Conservation (phyloP, 208 protist species). For the Acanthamoeba lenticulata region DNA sequence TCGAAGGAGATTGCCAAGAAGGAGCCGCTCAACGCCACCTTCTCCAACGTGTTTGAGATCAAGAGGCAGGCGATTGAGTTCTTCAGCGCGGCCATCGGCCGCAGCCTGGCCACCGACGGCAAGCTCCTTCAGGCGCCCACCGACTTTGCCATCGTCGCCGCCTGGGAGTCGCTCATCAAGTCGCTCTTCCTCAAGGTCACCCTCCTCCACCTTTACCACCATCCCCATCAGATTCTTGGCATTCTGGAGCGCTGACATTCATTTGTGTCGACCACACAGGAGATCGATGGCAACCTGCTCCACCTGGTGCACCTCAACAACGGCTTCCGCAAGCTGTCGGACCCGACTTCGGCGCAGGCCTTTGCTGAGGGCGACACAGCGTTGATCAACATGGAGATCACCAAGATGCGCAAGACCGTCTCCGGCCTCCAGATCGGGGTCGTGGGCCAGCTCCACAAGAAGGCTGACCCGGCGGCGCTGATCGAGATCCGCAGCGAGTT, state of each 20-base stretch:
- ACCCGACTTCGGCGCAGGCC: neutral
- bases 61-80: constrained; percentile 73
- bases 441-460: constrained; percentile 35
- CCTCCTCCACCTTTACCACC: neutral
- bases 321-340: constrained; percentile 68
- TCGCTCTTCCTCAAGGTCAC: constrained; percentile 77
- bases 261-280: neutral
- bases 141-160: constrained; percentile 86
- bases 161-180: constrained; percentile 83
- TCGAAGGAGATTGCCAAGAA: constrained; percentile 11
- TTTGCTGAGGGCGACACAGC: constrained; percentile 69
- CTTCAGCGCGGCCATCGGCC: constrained; percentile 81
- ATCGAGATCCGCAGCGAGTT: constrained; percentile 81
- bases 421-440: constrained; percentile 59
- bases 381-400: constrained; percentile 68
- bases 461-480: neutral
- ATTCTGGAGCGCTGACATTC: too few relatives aligned
- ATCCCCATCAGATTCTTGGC: neutral
- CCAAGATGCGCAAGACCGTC: constrained; percentile 51
- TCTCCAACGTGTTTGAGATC: constrained; percentile 67
- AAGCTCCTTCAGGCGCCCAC: constrained; percentile 75
- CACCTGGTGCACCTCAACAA: constrained; percentile 86
- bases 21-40: constrained; percentile 49
- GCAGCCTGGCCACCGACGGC: constrained; percentile 48
- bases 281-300: constrained; percentile 83